phyloP scores from a whole-genome alignment of 345 rosid genomes.

The Hypericum androsaemum region DNA sequence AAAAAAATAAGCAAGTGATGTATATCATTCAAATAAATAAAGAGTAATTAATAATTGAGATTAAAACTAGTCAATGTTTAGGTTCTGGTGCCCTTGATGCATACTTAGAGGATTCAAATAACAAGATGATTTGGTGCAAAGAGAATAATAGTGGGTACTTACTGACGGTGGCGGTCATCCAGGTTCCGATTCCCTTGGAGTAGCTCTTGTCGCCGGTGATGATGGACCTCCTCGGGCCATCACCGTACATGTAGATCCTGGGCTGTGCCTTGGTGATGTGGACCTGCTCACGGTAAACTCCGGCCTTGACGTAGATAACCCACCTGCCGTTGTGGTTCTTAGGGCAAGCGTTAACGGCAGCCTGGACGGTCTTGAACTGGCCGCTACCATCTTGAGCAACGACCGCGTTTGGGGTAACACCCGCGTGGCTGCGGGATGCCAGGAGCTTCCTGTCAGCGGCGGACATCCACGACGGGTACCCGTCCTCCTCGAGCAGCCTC shows the following conservation, averaged over 20 bases:
- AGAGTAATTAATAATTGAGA: too few species aligned
- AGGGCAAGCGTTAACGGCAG: slow-evolving; percentile 42
- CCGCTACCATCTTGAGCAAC: slow-evolving; percentile 85
- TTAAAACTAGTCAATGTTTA: too few species aligned
- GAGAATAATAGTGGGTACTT: slow-evolving; percentile 3
- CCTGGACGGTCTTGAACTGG: slow-evolving; percentile 39
- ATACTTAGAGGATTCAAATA: too few species aligned
- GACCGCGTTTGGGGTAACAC: slow-evolving; percentile 34
- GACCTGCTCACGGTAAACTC: slow-evolving; percentile 39
- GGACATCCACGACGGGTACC: slow-evolving; percentile 56
- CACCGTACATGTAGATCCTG: slow-evolving; percentile 61
- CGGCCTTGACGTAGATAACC: slow-evolving; percentile 60
- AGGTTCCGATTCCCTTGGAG: slow-evolving; percentile 34
- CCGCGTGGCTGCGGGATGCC: slow-evolving; percentile 23
- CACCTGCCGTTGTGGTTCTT: slow-evolving; percentile 28
- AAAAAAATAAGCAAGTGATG: too few species aligned
- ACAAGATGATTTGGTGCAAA: too few species aligned
- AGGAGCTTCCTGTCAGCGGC: slow-evolving; percentile 49
- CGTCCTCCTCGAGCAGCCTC: slow-evolving; percentile 28
- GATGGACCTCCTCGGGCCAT: slow-evolving; percentile 58
- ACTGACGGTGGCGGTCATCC: slow-evolving; percentile 45
- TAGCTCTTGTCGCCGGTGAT: slow-evolving; percentile 39
- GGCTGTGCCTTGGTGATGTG: slow-evolving; percentile 33
- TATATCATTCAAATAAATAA: too few species aligned
- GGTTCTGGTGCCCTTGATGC: too few species aligned